Conservation (phyloP, 2,329 filamentous ascomycete genomes). For the Diplodia intermedia region DNA sequence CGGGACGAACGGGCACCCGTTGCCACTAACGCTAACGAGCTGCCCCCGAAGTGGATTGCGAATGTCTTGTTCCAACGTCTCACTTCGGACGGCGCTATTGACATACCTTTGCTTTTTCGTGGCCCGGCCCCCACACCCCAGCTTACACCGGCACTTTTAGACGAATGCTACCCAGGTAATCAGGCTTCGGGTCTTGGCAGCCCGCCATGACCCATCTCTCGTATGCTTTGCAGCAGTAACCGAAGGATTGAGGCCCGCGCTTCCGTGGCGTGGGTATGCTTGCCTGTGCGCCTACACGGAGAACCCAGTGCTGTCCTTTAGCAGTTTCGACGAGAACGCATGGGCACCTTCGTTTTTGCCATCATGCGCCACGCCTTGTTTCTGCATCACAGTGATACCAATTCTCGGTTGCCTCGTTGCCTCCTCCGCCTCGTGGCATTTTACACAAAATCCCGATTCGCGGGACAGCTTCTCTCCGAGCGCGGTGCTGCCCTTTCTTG, state of each 20-base stretch:
- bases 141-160: not conserved
- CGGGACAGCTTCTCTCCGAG: not conserved
- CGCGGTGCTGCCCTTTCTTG: not conserved
- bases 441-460: not conserved
- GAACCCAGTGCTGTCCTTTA: not conserved
- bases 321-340: not conserved
- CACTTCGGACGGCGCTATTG: not conserved
- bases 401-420: not conserved
- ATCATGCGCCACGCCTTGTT: not conserved
- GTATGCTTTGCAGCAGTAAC: slow-evolving; percentile 6
- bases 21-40: slow-evolving; percentile 13
- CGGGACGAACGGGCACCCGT: slow-evolving; percentile 2
- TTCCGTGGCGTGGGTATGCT: slow-evolving; percentile 17
- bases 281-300: slow-evolving; percentile 3
- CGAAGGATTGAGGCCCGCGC: slow-evolving; percentile 27
- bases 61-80: slow-evolving; percentile 25
- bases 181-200: not conserved
- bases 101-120: slow-evolving; percentile 12
- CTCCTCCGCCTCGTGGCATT: not conserved
- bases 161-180: not conserved
- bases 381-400: not conserved
- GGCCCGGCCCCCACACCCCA: not conserved
- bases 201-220: slow-evolving; percentile 7
- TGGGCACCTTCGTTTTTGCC: not conserved
- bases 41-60: not conserved